These are phyloP conservation scores for Saxispiralis lemnorum DNA, from an alignment of 495 filamentous ascomycete species.

Conservation along the genomic window DNA sequence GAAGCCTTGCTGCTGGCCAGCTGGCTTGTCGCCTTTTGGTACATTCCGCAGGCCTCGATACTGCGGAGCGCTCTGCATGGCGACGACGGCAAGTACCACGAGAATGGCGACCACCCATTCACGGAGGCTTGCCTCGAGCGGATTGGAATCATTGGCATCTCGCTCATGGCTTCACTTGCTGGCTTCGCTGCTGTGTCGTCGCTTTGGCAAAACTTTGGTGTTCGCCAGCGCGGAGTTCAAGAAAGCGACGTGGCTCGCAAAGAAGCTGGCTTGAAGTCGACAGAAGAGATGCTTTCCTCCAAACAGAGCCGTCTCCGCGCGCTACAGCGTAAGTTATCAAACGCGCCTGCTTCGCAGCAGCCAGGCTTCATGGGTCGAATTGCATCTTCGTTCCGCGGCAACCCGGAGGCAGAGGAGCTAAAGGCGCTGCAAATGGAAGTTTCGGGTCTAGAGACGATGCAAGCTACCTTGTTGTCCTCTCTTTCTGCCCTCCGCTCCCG, in stretches of 20 bases:
- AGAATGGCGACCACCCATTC: slow-evolving; percentile 27
- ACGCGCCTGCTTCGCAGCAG: slow-evolving; percentile 25
- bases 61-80: slow-evolving; percentile 24
- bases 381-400: slow-evolving; percentile 42
- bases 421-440: slow-evolving; percentile 54
- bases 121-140: slow-evolving; percentile 59
- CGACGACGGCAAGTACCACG: slow-evolving; percentile 5
- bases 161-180: slow-evolving; percentile 62
- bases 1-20: slow-evolving; percentile 37
- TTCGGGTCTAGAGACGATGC: slow-evolving; percentile 60
- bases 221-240: slow-evolving; percentile 31
- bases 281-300: slow-evolving; percentile 51
- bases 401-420: slow-evolving; percentile 44
- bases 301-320: slow-evolving; percentile 50
- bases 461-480: slow-evolving; percentile 42
- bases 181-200: slow-evolving; percentile 68
- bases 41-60: slow-evolving; percentile 46
- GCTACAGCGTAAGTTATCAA: slow-evolving; percentile 40
- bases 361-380: slow-evolving; percentile 50
- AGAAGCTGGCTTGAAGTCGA: slow-evolving; percentile 53
- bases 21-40: slow-evolving; percentile 62
- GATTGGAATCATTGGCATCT: slow-evolving; percentile 65
- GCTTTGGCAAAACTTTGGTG: slow-evolving; percentile 63
- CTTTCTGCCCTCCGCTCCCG: slow-evolving; percentile 40
- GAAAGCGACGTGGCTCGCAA: slow-evolving; percentile 56